A percentile compares a stretch with the other conserved stretches of the same genome.
Evolutionary conservation across 2,329 filamentous ascomycete genomes (phyloP).

Genomic region (Reticulascus tulasneorum): DNA sequence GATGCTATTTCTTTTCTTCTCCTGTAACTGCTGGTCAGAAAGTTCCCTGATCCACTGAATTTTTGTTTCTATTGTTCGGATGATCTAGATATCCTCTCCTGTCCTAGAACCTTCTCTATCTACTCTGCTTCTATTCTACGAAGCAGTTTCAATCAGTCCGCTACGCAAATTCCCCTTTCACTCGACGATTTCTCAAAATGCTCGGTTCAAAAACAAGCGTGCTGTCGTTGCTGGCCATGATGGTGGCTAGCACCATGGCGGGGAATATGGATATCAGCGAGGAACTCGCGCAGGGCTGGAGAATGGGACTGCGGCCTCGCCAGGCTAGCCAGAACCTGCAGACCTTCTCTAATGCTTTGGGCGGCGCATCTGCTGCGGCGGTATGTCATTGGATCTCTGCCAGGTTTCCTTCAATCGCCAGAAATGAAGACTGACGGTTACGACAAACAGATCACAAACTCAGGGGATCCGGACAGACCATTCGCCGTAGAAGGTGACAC

Average conservation of each 20-base stretch:
- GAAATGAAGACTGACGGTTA: neutral
- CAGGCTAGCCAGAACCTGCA: slow-evolving; percentile 32
- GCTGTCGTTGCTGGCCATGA: neutral
- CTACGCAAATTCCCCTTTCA: no score
- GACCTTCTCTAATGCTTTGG: slow-evolving; percentile 35
- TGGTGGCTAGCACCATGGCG: slow-evolving; percentile 8
- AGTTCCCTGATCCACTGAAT: no score
- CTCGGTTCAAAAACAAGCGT: no score
- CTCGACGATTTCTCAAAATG: no score
- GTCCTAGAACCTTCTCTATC: no score
- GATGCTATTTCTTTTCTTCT: no score
- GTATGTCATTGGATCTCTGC: slow-evolving; percentile 19
- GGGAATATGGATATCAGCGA: slow-evolving; percentile 25
- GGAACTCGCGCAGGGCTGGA: slow-evolving; percentile 29
- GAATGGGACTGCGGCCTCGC: slow-evolving; percentile 30
- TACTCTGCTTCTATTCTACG: no score
- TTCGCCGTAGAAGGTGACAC: slow-evolving; percentile 40
- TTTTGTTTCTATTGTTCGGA: no score
- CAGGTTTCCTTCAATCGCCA: neutral
- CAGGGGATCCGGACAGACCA: slow-evolving; percentile 32
- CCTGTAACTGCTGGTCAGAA: no score
- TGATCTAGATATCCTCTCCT: no score
- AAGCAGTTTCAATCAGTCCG: no score
- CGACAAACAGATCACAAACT: slow-evolving; percentile 32
- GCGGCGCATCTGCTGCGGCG: slow-evolving; percentile 29